Evolutionary conservation across 2,329 filamentous ascomycete genomes (phyloP).

Genomic region (Penicillium sp.): DNA sequence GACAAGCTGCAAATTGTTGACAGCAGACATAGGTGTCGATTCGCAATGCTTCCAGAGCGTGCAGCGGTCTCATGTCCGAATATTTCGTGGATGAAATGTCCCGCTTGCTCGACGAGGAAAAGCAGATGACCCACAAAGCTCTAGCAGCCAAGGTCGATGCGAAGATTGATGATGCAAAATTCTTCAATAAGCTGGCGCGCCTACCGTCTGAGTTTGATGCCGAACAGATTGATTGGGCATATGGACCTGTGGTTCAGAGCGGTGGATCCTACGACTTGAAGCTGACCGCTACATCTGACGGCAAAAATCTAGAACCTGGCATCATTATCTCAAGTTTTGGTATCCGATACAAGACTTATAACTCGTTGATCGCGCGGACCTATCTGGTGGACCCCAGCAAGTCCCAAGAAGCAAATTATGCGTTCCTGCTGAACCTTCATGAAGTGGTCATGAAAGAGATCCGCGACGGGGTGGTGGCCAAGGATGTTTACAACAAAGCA

Average conservation of each 20-base stretch:
- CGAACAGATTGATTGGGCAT: constrained; percentile 87
- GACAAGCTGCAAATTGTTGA: constrained; percentile 10
- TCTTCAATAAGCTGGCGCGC: constrained; percentile 81
- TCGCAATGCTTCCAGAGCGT: constrained; percentile 89
- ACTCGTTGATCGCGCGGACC: constrained; percentile 85
- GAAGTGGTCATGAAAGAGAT: constrained; percentile 88
- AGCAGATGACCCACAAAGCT: constrained; percentile 87
- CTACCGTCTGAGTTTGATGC: constrained; percentile 84
- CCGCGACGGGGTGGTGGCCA: constrained; percentile 78
- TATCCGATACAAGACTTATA: constrained; percentile 93
- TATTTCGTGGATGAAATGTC: constrained; percentile 99
- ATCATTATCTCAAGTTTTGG: constrained; percentile 92
- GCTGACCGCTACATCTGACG: constrained; percentile 73
- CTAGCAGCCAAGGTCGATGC: constrained; percentile 83
- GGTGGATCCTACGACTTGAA: constrained; percentile 93
- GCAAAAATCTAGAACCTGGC: constrained; percentile 81
- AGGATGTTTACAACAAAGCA: constrained; percentile 90
- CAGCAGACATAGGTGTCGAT: constrained; percentile 65
- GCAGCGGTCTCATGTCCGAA: constrained; percentile 88
- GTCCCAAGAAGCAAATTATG: constrained; percentile 91
- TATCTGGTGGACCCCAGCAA: constrained; percentile 98
- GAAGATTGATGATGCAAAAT: constrained; percentile 91
- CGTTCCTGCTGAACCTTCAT: constrained; percentile 78
- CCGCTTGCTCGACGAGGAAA: constrained; percentile 89
- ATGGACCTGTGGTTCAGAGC: constrained; percentile 88